These are phyloP conservation scores for Kodamaea sagamina DNA, from an alignment of 805 yeast species.

Conservation along the genomic window DNA sequence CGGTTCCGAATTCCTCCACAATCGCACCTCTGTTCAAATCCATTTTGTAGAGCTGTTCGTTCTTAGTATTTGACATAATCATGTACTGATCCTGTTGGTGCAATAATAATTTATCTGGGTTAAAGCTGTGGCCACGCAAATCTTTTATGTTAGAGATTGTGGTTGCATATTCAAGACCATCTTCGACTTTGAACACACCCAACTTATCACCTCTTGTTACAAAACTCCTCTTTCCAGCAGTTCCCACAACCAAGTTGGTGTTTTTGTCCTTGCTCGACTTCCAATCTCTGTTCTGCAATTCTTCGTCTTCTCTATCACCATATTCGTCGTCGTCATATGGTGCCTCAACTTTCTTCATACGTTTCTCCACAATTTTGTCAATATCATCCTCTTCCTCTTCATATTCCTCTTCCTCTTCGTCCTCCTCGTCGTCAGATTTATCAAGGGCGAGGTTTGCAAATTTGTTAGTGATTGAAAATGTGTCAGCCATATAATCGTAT, in stretches of 20 bases:
- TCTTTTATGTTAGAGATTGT: constrained; percentile 61
- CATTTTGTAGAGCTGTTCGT: constrained; percentile 62
- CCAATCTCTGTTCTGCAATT: constrained; percentile 21
- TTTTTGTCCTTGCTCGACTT: constrained; percentile 44
- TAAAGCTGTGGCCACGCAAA: constrained; percentile 48
- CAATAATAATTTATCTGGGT: constrained; percentile 70
- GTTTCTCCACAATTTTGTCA: constrained; percentile 8
- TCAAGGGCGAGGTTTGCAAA: constrained; percentile 40
- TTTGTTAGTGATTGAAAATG: constrained; percentile 45
- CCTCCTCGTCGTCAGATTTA: constrained; percentile 22
- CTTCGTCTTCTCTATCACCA: constrained; percentile 40
- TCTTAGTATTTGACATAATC: constrained; percentile 58
- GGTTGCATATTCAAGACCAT: constrained; percentile 59
- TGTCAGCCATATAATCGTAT: constrained; percentile 6
- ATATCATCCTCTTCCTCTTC: constrained; percentile 41
- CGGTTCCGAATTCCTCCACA: constrained; percentile 81
- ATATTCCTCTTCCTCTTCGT: constrained; percentile 21
- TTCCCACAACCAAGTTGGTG: constrained; percentile 69
- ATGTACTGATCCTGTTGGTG: constrained; percentile 72
- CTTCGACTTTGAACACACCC: constrained; percentile 73
- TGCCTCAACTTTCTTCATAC: neutral
- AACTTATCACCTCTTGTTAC: constrained; percentile 77
- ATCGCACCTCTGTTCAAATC: constrained; percentile 78
- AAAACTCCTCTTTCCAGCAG: constrained; percentile 67
- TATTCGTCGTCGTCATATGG: constrained; percentile 28